Conservation (phyloP, 2,329 filamentous ascomycete species). For the Ascomycota sp. region DNA sequence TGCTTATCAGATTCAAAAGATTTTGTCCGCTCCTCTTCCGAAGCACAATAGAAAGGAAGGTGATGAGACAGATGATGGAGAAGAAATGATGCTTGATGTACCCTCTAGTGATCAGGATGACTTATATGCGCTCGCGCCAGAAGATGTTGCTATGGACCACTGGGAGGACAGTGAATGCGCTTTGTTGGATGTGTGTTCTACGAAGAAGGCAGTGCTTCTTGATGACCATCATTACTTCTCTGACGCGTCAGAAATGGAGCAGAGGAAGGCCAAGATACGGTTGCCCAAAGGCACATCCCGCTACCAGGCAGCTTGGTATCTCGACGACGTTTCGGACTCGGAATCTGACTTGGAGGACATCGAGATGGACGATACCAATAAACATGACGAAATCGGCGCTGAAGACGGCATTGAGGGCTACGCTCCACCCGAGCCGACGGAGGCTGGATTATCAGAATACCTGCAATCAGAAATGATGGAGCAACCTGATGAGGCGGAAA, state of each 20-base stretch:
- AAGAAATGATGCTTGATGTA: slow-evolving; percentile 40
- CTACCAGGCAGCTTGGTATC: slow-evolving; percentile 88
- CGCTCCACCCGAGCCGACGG: slow-evolving; percentile 46
- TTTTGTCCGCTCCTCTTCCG: slow-evolving; percentile 53
- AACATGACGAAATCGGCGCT: slow-evolving; percentile 42
- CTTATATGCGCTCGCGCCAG: slow-evolving; percentile 64
- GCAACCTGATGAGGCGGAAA: slow-evolving; percentile 64
- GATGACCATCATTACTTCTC: slow-evolving; percentile 98
- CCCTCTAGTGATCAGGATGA: slow-evolving; percentile 70
- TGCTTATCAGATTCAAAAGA: slow-evolving; percentile 78
- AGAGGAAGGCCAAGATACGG: slow-evolving; percentile 38
- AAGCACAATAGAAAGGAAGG: slow-evolving; percentile 37
- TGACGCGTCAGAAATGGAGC: slow-evolving; percentile 40
- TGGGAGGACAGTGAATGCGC: slow-evolving; percentile 32
- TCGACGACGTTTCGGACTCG: slow-evolving; percentile 62
- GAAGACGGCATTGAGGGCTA: slow-evolving; percentile 68
- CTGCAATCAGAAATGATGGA: slow-evolving; percentile 85
- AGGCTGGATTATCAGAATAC: slow-evolving; percentile 70
- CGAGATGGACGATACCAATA: slow-evolving; percentile 36
- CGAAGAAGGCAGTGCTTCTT: slow-evolving; percentile 71
- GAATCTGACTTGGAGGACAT: slow-evolving; percentile 65
- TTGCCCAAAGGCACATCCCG: slow-evolving; percentile 81
- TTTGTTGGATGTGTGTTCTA: slow-evolving; percentile 15
- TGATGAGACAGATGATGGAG: slow-evolving; percentile 46
- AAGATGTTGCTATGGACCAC: slow-evolving; percentile 55